These are phyloP conservation scores for Parmelia sp. DNA, from an alignment of 495 filamentous ascomycete genomes.

Conservation along the genomic window DNA sequence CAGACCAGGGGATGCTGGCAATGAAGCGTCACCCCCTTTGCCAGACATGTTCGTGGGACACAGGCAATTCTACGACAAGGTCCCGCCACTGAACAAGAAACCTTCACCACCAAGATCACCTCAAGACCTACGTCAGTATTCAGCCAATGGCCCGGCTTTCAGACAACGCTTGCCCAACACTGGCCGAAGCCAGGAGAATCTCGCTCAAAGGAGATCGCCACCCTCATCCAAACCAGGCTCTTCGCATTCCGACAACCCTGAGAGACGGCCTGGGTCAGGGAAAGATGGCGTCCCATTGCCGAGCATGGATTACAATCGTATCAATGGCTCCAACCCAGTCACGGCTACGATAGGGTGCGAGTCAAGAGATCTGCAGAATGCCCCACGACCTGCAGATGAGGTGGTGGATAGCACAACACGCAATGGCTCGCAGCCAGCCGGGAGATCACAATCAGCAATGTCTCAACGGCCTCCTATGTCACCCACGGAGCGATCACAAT, in stretches of 20 bases:
- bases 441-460: slow-evolving; percentile 38
- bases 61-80: slow-evolving; percentile 17
- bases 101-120: not conserved
- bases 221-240: slow-evolving; percentile 22
- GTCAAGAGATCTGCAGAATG: slow-evolving; percentile 8
- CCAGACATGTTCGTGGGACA: slow-evolving; percentile 14
- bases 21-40: slow-evolving; percentile 13
- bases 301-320: slow-evolving; percentile 11
- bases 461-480: slow-evolving; percentile 1
- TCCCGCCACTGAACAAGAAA: slow-evolving; percentile 14
- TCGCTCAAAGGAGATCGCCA: slow-evolving; percentile 9
- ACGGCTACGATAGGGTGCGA: slow-evolving; percentile 6
- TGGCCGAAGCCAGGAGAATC: slow-evolving; percentile 11
- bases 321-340: slow-evolving; percentile 15
- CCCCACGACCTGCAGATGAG: slow-evolving; percentile 41
- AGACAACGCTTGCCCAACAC: slow-evolving; percentile 5
- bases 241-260: slow-evolving; percentile 17
- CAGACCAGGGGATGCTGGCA: slow-evolving; percentile 21
- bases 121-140: slow-evolving; percentile 16
- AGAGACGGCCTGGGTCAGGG: slow-evolving; percentile 10
- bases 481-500: slow-evolving; percentile 35
- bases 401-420: slow-evolving; percentile 26
- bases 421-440: slow-evolving; percentile 22
- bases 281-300: slow-evolving; percentile 6
- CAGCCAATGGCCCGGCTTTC: slow-evolving; percentile 9